Evolutionary conservation across 140 eudicot species (phyloP), one percentile per base, ranked within the genome.

Genomic region (Senecio squalidus): DNA sequence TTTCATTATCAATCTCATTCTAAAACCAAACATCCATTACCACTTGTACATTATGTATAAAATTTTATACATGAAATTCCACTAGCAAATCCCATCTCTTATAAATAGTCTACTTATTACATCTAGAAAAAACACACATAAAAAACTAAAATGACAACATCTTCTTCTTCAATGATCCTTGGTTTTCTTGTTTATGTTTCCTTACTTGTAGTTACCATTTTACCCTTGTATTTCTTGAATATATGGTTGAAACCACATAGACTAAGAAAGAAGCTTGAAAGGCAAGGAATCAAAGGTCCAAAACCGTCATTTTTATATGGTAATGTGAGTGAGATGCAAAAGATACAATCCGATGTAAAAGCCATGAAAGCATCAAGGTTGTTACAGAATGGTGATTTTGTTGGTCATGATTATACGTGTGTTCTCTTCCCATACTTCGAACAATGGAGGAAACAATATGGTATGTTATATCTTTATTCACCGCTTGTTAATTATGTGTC

Each of bases 391-490:
- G 82, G 60, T 10, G 95, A 74, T 23, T 72, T 77, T 62, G 75
- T 89, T 5, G 97, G 86, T 15, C 92, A 84, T 80, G 92, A 89
- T 54, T 89, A 89, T 26, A 79, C 92, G 34, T 79, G 75, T 47
- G 62, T 82, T 6, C 86, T 89, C 48, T 89, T 89, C 48, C 97
- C 97, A 22, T 84, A 89, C 82, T 84, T 89, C 60, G 95, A 82
- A 61, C 88, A 82, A 68, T 89, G 97, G 97, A 74, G 95, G 55
- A 84, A 82, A 70, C 70, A 76, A 63, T 89, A 89, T 33, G 97
- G 95, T 89, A 81, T 57, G 62, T 28, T 27, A 13, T 15, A 53
- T 13, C 18, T 53, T 53, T 27, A n/a, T 44, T 28, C 52, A 21
- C n/a, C 16, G 21, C 36, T 68, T 24, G 4, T 36, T 59, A 27